These are phyloP conservation scores for Haplosporangium sp. DNA, from an alignment of 371 early-diverging fungal genomes.

Conservation along the genomic window DNA sequence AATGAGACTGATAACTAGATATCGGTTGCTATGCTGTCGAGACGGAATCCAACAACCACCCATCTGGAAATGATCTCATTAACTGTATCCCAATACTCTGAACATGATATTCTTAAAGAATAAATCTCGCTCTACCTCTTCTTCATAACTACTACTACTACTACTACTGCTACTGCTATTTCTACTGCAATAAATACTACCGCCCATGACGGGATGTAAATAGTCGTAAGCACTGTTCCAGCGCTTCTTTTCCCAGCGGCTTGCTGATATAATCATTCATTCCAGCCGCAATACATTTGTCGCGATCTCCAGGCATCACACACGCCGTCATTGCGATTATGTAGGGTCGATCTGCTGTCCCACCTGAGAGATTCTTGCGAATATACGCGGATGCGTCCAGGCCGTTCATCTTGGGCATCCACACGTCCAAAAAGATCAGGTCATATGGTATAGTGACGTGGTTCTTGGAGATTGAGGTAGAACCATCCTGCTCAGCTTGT, in stretches of 20 bases:
- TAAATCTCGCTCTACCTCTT: too few species aligned
- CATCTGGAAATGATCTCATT: too few species aligned
- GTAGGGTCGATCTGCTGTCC: constrained; percentile 52
- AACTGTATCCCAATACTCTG: too few species aligned
- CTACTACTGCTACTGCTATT: too few species aligned
- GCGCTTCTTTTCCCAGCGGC: constrained; percentile 60
- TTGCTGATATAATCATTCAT: constrained; percentile 57
- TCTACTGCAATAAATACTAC: background rate
- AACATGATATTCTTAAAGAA: too few species aligned
- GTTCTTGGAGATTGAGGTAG: too few species aligned
- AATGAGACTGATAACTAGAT: too few species aligned
- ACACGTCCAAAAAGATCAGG: constrained; percentile 64
- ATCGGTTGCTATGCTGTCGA: too few species aligned
- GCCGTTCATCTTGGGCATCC: constrained; percentile 71
- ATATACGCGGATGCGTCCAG: constrained; percentile 60
- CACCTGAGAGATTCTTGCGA: constrained; percentile 48
- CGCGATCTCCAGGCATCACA: constrained; percentile 66
- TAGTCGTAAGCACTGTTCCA: constrained; percentile 51
- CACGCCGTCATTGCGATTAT: constrained; percentile 69
- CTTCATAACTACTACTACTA: too few species aligned
- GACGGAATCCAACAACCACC: too few species aligned
- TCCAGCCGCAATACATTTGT: constrained; percentile 62
- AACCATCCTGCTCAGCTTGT: too few species aligned
- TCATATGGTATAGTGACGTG: constrained; percentile 40
- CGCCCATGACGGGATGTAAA: constrained; percentile 26